Base-by-base conservation (phyloP, 805 yeast species). In the Wickerhamiella parazyma region DNA sequence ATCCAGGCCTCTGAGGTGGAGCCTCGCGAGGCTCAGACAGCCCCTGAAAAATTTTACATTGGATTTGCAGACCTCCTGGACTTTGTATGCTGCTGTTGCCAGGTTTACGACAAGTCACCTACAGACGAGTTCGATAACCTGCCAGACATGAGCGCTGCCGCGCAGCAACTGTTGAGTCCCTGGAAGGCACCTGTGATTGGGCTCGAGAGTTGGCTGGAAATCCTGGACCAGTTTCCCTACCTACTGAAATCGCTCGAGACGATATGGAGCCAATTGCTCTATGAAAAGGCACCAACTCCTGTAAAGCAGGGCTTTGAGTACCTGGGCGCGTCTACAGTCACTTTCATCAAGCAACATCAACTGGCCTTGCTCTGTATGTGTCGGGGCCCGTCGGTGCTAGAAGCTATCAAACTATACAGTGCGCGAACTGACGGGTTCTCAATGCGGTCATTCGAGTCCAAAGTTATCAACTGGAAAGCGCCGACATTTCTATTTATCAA, bases 381-480 rank as follows among this genome's bases (percentile, higher is more conserved):
- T 17, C 51, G 70, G 39, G 65, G 62, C 37, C 49, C 51, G 6
- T 38, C 47, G 10, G 45, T 53, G 3, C 33, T 50, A 3, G 43
- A 49, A 11, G 54, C 81, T 42, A 66, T 74, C 36, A 75, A 74
- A 51, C 68, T 87, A 9, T 87, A 78, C 53, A 66, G 70, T 7
- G 95, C 93, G 0, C 64, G 84, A 8, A 79, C 74, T 38, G 67
- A 76, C 40, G 97, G 97, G 1, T 89, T 82, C 57, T 83, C 95
- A 0, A 83, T 87, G 71, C 65, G 94, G 24, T 80, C 95, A 0
- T 71, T 89, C 46, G 95, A 87, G 60, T 72, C 79, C 45, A 83
- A 78, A 49, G 80, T 80, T 0, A 75, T 84, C 65, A 84, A 86
- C 53, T 89, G 96, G 95, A 76, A 74, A 51, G 91, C 94, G 0